Percentiles rank a stretch among this genome's conserved stretches.
Conservation (phyloP, 23 red algal species). For the Agarophyton chilense region DNA sequence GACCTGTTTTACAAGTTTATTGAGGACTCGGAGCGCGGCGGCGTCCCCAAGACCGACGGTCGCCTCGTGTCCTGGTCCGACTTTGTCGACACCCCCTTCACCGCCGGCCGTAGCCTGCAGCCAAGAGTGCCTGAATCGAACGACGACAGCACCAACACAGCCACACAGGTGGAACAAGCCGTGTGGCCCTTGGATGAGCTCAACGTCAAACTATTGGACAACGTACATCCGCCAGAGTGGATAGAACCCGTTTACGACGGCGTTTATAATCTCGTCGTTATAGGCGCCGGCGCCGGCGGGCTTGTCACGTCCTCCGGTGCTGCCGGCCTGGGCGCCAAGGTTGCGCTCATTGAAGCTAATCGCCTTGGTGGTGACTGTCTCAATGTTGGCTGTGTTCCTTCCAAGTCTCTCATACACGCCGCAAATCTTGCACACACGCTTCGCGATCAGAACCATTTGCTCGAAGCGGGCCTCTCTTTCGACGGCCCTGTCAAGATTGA, state of each 20-base stretch:
- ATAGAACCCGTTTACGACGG: slow-evolving; percentile 48
- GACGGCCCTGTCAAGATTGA: slow-evolving; percentile 66
- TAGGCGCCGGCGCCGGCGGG: slow-evolving; percentile 76
- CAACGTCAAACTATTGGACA: slow-evolving; percentile 65
- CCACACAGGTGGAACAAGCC: slow-evolving; percentile 8
- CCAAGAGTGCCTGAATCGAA: slow-evolving; percentile 13
- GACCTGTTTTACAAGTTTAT: slow-evolving; percentile 76
- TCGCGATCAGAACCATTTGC: slow-evolving; percentile 13
- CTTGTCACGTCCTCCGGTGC: slow-evolving; percentile 64
- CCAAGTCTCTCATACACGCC: slow-evolving; percentile 83
- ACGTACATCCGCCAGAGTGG: slow-evolving; percentile 80
- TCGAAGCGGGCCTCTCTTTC: slow-evolving; percentile 47
- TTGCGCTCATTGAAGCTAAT: slow-evolving; percentile 87
- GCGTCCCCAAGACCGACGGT: slow-evolving; percentile 13
- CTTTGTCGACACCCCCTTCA: slow-evolving; percentile 20
- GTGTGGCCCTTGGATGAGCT: slow-evolving; percentile 70
- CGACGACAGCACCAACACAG: slow-evolving; percentile 25
- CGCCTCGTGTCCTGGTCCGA: slow-evolving; percentile 68
- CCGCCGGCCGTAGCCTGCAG: slow-evolving; percentile 9
- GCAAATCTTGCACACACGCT: slow-evolving; percentile 64
- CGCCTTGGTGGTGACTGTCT: slow-evolving; percentile 91
- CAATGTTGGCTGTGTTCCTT: slow-evolving; percentile 95
- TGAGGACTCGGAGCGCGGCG: slow-evolving; percentile 57
- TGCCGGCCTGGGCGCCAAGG: slow-evolving; percentile 82
- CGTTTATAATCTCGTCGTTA: slow-evolving; percentile 55